Conservation (phyloP, 148 eudicot genomes). For the Simmondsia chinensis region DNA sequence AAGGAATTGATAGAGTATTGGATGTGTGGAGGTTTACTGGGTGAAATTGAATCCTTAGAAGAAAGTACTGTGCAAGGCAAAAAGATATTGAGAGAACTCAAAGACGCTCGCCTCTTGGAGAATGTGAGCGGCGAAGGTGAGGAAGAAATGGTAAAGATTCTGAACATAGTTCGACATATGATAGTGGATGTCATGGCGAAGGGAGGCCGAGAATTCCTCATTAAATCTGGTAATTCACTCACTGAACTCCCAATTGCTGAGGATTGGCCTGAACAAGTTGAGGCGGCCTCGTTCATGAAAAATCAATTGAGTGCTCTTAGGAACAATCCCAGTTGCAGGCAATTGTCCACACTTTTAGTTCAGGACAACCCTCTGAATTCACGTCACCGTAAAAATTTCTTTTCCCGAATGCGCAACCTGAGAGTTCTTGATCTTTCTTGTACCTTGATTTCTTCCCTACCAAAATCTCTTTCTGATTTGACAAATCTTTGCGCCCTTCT, state of each 20-base stretch:
- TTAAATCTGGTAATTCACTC: background rate
- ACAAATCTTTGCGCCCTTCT: constrained; percentile 1
- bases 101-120: background rate
- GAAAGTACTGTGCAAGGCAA: background rate
- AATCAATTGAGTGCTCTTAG: background rate
- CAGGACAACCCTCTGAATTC: background rate
- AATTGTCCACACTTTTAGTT: constrained; percentile 2
- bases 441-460: background rate
- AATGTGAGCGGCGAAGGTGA: background rate
- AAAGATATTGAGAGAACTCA: background rate
- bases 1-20: constrained; percentile 2
- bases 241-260: background rate
- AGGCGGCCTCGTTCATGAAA: background rate
- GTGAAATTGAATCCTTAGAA: background rate
- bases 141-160: constrained; percentile 6
- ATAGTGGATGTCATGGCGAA: background rate
- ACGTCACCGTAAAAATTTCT: background rate
- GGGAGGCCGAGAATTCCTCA: background rate
- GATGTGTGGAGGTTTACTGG: constrained; percentile 3
- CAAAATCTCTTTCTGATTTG: background rate
- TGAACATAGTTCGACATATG: background rate
- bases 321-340: background rate
- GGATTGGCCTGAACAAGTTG: background rate
- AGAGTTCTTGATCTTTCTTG: constrained; percentile 1
- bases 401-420: constrained; percentile 1